phyloP scores from a whole-genome alignment of 2,329 filamentous ascomycete species.

The Mollisia scopiformis region DNA sequence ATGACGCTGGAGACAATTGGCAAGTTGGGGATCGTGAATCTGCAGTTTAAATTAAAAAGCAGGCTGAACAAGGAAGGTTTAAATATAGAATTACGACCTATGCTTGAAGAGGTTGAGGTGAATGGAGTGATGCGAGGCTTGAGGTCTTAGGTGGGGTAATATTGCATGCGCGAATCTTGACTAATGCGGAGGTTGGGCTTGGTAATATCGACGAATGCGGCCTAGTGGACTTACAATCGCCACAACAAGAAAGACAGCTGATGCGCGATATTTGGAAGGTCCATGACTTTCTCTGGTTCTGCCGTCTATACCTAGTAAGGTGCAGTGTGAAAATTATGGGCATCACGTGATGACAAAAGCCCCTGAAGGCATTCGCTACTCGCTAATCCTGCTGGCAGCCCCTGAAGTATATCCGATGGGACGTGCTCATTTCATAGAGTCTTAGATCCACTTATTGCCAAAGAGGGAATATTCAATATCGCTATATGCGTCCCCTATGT shows the following conservation, averaged over 20 bases:
- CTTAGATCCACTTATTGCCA: no score
- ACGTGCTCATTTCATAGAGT: no score
- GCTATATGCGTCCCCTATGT: no score
- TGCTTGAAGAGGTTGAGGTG: not conserved
- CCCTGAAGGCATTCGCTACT: no score
- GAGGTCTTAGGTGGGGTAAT: slow-evolving; percentile 1
- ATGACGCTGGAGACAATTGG: not conserved
- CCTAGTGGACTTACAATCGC: not conserved
- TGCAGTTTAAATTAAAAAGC: not conserved
- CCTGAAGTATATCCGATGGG: no score
- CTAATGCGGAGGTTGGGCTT: slow-evolving; percentile 2
- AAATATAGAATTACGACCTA: not conserved
- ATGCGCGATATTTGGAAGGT: not conserved
- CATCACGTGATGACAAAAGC: not conserved
- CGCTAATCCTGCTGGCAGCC: no score
- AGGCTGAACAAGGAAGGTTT: not conserved
- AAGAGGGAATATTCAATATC: no score
- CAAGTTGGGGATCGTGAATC: not conserved
- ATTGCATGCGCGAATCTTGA: not conserved
- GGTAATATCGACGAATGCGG: not conserved
- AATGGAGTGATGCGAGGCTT: not conserved
- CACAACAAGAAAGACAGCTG: not conserved
- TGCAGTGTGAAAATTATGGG: not conserved
- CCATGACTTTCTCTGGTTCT: not conserved
- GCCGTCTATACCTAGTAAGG: not conserved